phyloP scores from a whole-genome alignment of 345 rosid genomes.

The Jatropha curcas region DNA sequence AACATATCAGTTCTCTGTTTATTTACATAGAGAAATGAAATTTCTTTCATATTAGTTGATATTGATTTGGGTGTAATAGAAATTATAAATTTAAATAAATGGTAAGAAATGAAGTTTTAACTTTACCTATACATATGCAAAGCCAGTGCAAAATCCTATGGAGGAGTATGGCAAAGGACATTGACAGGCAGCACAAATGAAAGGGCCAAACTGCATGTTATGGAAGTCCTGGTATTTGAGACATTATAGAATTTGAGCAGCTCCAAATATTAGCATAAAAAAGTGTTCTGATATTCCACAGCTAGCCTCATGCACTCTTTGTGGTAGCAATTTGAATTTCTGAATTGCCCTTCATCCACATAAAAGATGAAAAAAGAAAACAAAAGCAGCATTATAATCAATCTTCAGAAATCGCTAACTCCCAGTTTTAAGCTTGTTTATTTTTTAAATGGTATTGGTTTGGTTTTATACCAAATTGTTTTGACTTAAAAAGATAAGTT shows the following conservation, averaged over 20 bases:
- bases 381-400: not conserved
- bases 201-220: conserved; percentile 50
- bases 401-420: not conserved
- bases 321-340: conserved; percentile 46
- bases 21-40: not conserved
- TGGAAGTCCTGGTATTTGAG: conserved; percentile 61
- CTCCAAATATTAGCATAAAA: conserved; percentile 55
- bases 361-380: not conserved
- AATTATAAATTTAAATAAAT: not conserved
- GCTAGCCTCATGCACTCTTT: conserved; percentile 44
- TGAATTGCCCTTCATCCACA: conserved; percentile 24
- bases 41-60: too few species aligned
- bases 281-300: conserved; percentile 35
- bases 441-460: too few species aligned
- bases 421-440: too few species aligned
- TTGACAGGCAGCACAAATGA: conserved; percentile 54
- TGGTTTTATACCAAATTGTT: too few species aligned
- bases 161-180: conserved; percentile 57
- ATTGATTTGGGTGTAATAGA: too few species aligned
- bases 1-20: conserved; percentile 43
- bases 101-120: not conserved
- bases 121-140: conserved; percentile 44
- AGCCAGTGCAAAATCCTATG: conserved; percentile 46
- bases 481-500: too few species aligned
- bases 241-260: conserved; percentile 40